Base-by-base conservation (phyloP, 768 basidiomycete genomes). In the Boletus rex-veris region DNA sequence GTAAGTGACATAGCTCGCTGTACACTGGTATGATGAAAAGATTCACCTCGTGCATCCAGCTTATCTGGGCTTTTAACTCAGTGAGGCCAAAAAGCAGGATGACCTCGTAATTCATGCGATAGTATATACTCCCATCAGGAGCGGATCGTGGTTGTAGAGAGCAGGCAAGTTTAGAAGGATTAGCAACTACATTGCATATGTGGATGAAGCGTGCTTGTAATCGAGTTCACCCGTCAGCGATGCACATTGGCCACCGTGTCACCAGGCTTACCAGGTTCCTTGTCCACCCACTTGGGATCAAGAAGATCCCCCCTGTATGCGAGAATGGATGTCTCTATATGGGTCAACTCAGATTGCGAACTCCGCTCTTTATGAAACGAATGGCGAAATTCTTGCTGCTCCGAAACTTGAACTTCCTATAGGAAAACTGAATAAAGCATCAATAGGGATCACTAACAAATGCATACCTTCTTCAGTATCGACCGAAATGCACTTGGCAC, bases 41-140 rank as follows among this genome's bases (percentile, higher is more conserved):
- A 47, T 55, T 28, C 10, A 62, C 63, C 57, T 7, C 36, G 8
- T 78, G 71, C 10, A 58, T 60, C 79, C 79, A 80, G 2, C 67
- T 60, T 26, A 78, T 70, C 35, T 78, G 73, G 0, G 77, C 79
- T 54, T 76, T 74, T 31, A 79, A 53, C 49, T 80, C 79, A 0
- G 77, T 75, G 10, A 72, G 50, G 2, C 78, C 78, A 44, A 77
- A 74, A 10, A 70, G 62, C 14, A 80, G 48, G 14, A 77, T 56
- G 4, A 79, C 60, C 5, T 73, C 65, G 44, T 65, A 73, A 0
- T 61, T 30, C 26, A 67, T 47, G 21, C 10, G 9, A 52, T 67
- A 67, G 31, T 53, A 64, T 7, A 39, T 26, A 24, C 14, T 26
- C 30, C 52, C 50, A 14, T 28, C 52, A 10, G 15, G 44, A 5